Evolutionary conservation across 495 filamentous ascomycete genomes (phyloP), one percentile per base, ranked within the genome.

Genomic region (Talaromyces borbonicus): DNA sequence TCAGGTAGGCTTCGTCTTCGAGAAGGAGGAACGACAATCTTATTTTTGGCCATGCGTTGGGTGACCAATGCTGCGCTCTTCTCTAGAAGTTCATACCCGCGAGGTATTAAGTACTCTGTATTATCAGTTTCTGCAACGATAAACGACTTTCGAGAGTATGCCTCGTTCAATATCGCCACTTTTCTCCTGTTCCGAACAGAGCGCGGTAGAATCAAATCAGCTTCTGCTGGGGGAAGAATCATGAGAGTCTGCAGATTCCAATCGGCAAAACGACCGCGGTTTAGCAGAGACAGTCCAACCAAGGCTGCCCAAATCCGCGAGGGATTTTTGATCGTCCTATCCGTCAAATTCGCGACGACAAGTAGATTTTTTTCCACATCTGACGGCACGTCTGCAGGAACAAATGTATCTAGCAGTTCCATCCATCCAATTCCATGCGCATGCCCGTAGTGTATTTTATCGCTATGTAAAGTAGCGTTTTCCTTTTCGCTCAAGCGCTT

Each of bases 231-330:
- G 0, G 62, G 56, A 4, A 75, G 39, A 74, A 84, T 82, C 22
- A 84, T 50, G 3, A 95, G 64, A 63, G 90, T 76, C 42, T 87
- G 76, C 6, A 90, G 80, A 5, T 75, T 72, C 7, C 88, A 46
- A 22, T 46, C 43, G 12, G 19, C 19, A 14, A 46, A 32, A 23
- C 81, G 49, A 79, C 80, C 15, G 56, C 63, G 36, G 85, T 80
- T 43, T 83, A 77, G 14, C 74, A 56, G 1, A 55, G 48, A 14
- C 61, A 52, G 3, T 51, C 46, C 40, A 68, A 61, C 36, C 75
- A 64, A 18, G 66, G 52, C 11, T 49, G 44, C 25, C 78, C 57
- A 41, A 81, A 55, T 8, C 46, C 44, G 22, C 29, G 43, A 46
- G 9, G 29, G 18, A 22, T 33, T 33, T n/a, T 48, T 41, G 2